These are phyloP conservation scores for Arxiozyma slooffiae DNA, from an alignment of 1,139 yeast genomes.

Conservation along the genomic window DNA sequence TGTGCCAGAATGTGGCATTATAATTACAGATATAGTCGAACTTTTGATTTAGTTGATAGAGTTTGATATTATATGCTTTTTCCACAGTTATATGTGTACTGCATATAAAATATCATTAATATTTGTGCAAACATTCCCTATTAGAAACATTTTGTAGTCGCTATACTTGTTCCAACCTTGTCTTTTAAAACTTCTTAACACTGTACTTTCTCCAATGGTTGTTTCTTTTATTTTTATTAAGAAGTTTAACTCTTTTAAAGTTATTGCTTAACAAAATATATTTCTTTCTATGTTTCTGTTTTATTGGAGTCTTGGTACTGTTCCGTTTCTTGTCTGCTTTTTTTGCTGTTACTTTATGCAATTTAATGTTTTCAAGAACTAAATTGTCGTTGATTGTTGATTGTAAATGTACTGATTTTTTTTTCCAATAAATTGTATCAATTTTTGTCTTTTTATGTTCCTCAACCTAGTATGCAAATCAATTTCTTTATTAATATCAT, in stretches of 20 bases:
- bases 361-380: slow-evolving; percentile 8
- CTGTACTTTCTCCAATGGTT: slow-evolving; percentile 14
- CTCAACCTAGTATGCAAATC: slow-evolving; percentile 23
- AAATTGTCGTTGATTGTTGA: background rate
- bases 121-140: background rate
- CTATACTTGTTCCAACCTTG: background rate
- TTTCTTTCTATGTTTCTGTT: slow-evolving; percentile 20
- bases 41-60: background rate
- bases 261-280: slow-evolving; percentile 31
- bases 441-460: slow-evolving; percentile 20
- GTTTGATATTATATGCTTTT: background rate
- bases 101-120: background rate
- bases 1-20: slow-evolving; percentile 23
- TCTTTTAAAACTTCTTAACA: no score
- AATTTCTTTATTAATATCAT: slow-evolving; percentile 8
- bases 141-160: no score
- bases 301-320: slow-evolving; percentile 5
- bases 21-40: slow-evolving; percentile 18
- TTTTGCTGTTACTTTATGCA: slow-evolving; percentile 3
- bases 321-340: slow-evolving; percentile 1
- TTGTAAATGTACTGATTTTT: slow-evolving; percentile 4
- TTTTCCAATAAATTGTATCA: slow-evolving; percentile 16
- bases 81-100: background rate
- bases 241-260: slow-evolving; percentile 28
- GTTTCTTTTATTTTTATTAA: slow-evolving; percentile 15